phyloP scores from a whole-genome alignment of 345 rosid genomes.

The Gossypium australe region DNA sequence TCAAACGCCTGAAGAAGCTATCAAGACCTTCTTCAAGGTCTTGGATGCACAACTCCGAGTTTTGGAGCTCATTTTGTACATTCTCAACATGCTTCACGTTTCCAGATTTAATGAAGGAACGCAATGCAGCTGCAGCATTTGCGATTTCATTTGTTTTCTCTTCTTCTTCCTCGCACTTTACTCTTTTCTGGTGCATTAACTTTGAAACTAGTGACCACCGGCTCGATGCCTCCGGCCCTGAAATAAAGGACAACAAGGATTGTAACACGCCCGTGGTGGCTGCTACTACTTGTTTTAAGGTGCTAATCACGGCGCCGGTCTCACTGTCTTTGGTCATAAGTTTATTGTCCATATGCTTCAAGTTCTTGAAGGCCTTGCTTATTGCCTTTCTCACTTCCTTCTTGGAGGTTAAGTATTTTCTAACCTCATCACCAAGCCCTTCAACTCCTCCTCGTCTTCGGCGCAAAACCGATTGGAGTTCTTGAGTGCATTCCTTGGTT shows the following conservation, averaged over 20 bases:
- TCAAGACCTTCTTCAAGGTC: conserved; percentile 33
- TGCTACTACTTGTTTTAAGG: conserved; percentile 30
- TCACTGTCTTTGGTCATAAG: conserved; percentile 3
- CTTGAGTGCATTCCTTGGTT: conserved; percentile 11
- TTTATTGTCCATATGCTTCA: conserved; percentile 24
- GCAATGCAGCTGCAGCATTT: conserved; percentile 23
- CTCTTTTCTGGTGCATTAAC: conserved; percentile 27
- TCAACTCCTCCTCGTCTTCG: conserved; percentile 11
- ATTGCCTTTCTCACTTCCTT: conserved; percentile 35
- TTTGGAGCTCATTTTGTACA: conserved; percentile 23
- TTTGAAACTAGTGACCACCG: conserved; percentile 35
- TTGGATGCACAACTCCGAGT: conserved; percentile 33
- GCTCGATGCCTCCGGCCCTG: conserved; percentile 24
- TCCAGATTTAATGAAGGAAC: neutral
- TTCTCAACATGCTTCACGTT: neutral
- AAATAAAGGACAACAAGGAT: conserved; percentile 34
- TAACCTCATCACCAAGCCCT: conserved; percentile 14
- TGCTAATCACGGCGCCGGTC: conserved; percentile 4
- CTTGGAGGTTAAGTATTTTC: conserved; percentile 37
- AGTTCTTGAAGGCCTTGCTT: conserved; percentile 27
- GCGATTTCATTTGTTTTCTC: conserved; percentile 25
- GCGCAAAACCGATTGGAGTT: conserved; percentile 15
- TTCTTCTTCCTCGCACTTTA: conserved; percentile 17
- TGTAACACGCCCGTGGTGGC: conserved; percentile 24
- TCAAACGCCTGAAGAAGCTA: conserved; percentile 22